Evolutionary conservation across 2,329 filamentous ascomycete species (phyloP), one percentile per base, ranked within the genome.

Genomic region (Capronia epimyces): DNA sequence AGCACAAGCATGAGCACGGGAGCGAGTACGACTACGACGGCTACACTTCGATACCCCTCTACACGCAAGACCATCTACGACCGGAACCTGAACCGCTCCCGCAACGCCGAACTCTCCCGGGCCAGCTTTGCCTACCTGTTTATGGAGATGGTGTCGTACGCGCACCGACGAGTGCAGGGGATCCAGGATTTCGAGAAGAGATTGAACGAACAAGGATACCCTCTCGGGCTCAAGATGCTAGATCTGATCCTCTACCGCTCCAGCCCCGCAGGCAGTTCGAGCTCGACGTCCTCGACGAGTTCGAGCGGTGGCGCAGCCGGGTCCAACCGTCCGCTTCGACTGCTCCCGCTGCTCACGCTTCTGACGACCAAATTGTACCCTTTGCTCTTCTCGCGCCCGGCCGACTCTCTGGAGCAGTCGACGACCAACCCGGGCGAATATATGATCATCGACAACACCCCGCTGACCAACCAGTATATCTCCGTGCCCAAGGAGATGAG

Each of bases 371-470:
- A 85, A 49, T 78, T 96, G 49, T 98, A 91, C 87, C 83, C 86
- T 60, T 87, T 95, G 69, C 85, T 98, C 43, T 98, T 98, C 69
- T 83, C 82, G 31, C 86, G 91, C 1, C 84, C 90, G 49, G 93
- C 93, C 22, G 91, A 97, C 71, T 86, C 89, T 15, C 82, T 98
- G 52, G 93, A 98, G 73, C 90, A 93, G 71, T 88, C 83, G 52
- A 83, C 83, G 47, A 84, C 87, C 63, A 91, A 89, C 46, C 84
- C 88, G 7, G 89, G 93, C 62, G 91, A 97, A 74, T 98, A 97
- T 76, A 97, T 98, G 91, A 93, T 98, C 63, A 88, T 90, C 63
- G 93, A 98, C 72, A 97, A 98, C 71, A 93, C 97, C 67, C 93
- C 93, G 18, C 77, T 97, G 44, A 91, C 97, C 32, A 97, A 96